A percentile compares a stretch with the other conserved stretches of the same genome.
Evolutionary conservation across 2,329 filamentous ascomycete species (phyloP).

Genomic region (Fusarium annulatum): DNA sequence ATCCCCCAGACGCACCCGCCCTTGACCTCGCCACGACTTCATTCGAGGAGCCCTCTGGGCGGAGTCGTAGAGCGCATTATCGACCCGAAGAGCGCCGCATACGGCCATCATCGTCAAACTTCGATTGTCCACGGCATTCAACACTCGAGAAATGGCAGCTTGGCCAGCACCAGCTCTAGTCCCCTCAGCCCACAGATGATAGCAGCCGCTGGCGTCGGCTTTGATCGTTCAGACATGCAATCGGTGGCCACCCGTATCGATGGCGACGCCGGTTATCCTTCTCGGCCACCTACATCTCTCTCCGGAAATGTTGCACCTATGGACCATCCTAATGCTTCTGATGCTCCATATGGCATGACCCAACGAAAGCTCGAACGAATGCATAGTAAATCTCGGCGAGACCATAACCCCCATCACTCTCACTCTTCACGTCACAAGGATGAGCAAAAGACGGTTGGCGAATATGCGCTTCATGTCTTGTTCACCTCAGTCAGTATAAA

Average conservation of each 20-base stretch:
- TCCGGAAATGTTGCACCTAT: slow-evolving; percentile 54
- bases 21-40: slow-evolving; percentile 54
- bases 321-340: slow-evolving; percentile 60
- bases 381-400: slow-evolving; percentile 75
- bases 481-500: slow-evolving; percentile 81
- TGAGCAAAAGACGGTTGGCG: slow-evolving; percentile 92
- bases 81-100: slow-evolving; percentile 65
- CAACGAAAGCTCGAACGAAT: slow-evolving; percentile 69
- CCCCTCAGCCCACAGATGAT: slow-evolving; percentile 91
- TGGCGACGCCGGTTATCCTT: slow-evolving; percentile 52
- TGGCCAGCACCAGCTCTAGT: slow-evolving; percentile 81
- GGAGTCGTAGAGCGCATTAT: slow-evolving; percentile 63
- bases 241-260: slow-evolving; percentile 58
- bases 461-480: slow-evolving; percentile 95
- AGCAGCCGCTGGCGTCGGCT: slow-evolving; percentile 70
- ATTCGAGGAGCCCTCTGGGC: slow-evolving; percentile 55
- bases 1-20: slow-evolving; percentile 49
- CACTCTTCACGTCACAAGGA: slow-evolving; percentile 78
- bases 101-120: slow-evolving; percentile 95
- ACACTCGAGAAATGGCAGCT: slow-evolving; percentile 90
- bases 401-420: slow-evolving; percentile 79
- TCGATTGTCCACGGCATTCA: slow-evolving; percentile 98
- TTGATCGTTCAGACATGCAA: slow-evolving; percentile 65
- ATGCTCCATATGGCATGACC: slow-evolving; percentile 56
- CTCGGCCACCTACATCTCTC: slow-evolving; percentile 60